These are phyloP conservation scores for Yarrowia sp. DNA, from an alignment of 805 yeast genomes.

Conservation along the genomic window DNA sequence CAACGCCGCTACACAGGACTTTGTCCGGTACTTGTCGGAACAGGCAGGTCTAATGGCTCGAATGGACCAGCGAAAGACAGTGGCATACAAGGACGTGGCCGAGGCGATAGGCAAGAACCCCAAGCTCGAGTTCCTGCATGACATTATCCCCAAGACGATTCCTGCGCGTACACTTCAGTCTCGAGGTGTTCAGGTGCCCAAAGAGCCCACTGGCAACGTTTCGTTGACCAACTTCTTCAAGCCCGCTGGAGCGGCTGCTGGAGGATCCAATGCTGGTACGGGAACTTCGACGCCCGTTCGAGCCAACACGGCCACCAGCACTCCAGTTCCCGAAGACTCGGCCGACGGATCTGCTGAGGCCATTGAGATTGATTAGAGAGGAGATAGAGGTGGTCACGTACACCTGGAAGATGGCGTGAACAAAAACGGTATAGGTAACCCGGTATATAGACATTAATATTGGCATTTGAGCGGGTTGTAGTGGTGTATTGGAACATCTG, in stretches of 20 bases:
- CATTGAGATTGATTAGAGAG: conserved; percentile 16
- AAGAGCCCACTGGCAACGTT: conserved; percentile 33
- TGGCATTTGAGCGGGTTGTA: conserved; percentile 2
- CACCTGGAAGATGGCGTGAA: neutral
- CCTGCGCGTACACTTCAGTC: conserved; percentile 8
- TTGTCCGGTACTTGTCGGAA: conserved; percentile 71
- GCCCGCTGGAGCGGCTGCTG: neutral
- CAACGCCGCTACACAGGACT: conserved; percentile 75
- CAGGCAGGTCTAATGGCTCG: conserved; percentile 72
- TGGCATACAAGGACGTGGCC: conserved; percentile 75
- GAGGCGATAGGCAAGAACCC: conserved; percentile 66
- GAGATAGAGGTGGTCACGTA: too few relatives aligned
- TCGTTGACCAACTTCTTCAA: conserved; percentile 34
- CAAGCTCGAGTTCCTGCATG: conserved; percentile 62
- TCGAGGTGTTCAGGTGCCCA: conserved; percentile 15
- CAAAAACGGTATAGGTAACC: neutral
- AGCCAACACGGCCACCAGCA: conserved; percentile 13
- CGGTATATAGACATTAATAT: conserved; percentile 10
- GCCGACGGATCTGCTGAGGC: neutral
- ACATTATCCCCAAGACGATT: conserved; percentile 30
- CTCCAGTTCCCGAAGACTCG: conserved; percentile 10
- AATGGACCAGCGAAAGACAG: conserved; percentile 68
- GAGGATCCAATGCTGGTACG: conserved; percentile 4
- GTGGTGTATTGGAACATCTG: neutral
- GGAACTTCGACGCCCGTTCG: conserved; percentile 15